phyloP scores from a whole-genome alignment of 2,329 filamentous ascomycete genomes.

The Mycosphaerella arachidis region DNA sequence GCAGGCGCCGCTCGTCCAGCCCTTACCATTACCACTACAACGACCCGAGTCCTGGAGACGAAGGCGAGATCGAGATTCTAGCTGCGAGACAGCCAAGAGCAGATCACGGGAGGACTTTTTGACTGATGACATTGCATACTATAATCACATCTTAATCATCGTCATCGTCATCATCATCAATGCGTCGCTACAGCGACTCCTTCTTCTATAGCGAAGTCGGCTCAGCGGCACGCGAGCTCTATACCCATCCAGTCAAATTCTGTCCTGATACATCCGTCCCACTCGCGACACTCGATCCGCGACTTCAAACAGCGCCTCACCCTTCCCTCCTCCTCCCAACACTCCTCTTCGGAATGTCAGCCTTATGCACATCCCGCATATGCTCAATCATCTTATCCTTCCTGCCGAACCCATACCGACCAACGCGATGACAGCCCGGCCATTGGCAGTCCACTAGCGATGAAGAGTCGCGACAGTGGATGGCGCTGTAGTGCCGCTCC shows the following conservation, averaged over 20 bases:
- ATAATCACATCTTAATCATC: not conserved
- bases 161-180: not conserved
- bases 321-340: not conserved
- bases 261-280: not conserved
- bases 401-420: conserved; percentile 50
- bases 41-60: conserved; percentile 3
- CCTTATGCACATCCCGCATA: conserved; percentile 51
- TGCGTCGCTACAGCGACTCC: not conserved
- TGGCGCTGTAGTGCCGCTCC: conserved; percentile 46
- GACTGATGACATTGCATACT: not conserved
- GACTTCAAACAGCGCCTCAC: not conserved
- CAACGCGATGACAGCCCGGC: conserved; percentile 40
- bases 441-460: conserved; percentile 42
- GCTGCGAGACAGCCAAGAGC: conserved; percentile 3
- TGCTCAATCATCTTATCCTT: conserved; percentile 57
- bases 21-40: not conserved
- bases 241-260: not conserved
- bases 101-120: conserved; percentile 2
- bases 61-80: not conserved
- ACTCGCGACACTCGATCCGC: not conserved
- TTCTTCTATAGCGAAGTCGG: not conserved
- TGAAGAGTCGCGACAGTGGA: conserved; percentile 38
- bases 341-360: conserved; percentile 40
- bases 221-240: not conserved
- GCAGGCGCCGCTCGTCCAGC: conserved; percentile 5